A percentile compares a stretch with the other conserved stretches of the same genome.
Conservation (phyloP, 805 yeast genomes). For the Candida ficus region DNA sequence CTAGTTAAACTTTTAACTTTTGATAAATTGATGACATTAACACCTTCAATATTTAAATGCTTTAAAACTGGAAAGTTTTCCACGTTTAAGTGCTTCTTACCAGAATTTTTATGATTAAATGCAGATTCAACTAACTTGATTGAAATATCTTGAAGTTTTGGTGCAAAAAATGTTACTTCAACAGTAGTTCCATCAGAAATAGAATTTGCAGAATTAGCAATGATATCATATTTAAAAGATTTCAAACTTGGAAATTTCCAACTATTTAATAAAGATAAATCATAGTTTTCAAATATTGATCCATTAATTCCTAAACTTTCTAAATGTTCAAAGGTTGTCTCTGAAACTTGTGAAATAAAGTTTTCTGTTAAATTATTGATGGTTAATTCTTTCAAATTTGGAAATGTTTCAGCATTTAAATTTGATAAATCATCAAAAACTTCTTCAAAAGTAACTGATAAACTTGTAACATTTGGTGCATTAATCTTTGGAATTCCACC, state of each 20-base stretch:
- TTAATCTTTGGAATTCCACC: conserved; percentile 5
- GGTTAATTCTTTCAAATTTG: background rate
- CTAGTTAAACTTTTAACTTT: background rate
- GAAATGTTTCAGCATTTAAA: background rate
- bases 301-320: conserved; percentile 2
- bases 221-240: conserved; percentile 1
- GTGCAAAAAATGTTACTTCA: conserved; percentile 1
- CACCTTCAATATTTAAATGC: conserved; percentile 3
- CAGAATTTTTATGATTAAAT: no score
- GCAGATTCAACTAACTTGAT: background rate
- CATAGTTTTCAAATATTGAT: background rate
- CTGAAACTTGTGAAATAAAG: background rate
- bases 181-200: no score
- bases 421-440: background rate
- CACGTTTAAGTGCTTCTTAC: no score
- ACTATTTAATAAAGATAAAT: background rate
- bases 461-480: conserved; percentile 1
- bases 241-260: conserved; percentile 5
- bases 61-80: background rate
- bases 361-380: conserved; percentile 1
- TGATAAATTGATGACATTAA: background rate
- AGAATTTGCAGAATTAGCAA: background rate
- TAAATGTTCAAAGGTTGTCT: background rate
- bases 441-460: conserved; percentile 5
- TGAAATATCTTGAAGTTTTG: background rate